Base-by-base conservation (phyloP, 2,329 filamentous ascomycete genomes). In the Microsporum canis region DNA sequence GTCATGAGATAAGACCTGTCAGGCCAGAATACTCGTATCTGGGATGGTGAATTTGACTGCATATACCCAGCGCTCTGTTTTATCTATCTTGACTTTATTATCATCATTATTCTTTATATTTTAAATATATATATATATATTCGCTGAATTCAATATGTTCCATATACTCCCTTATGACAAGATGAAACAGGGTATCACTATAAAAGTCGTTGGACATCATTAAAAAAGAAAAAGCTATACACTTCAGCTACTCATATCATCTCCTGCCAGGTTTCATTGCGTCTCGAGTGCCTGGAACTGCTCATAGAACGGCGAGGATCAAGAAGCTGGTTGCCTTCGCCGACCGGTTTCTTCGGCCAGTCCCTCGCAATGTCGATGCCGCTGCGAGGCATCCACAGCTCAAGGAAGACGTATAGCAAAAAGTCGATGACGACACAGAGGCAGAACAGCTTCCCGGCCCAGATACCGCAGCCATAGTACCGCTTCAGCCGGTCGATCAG, bases 391-490 rank as follows among this genome's bases (percentile, higher is more conserved):
- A 88, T 91, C 77, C 85, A 88, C 74, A 95, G 84, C 73, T 99
- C 94, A 59, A 96, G 79, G 57, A 95, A 84, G 56, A 96, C 80
- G 68, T 91, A 96, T 59, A 99, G 82, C 57, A 99, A 76, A 69
- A 96, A 99, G 74, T 99, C 94, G 58, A 99, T 87, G 61, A 97
- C 85, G 8, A 91, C 91, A 65, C 92, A 96, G 1, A 99, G 79
- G 69, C 94, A 96, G 70, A 99, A 99, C 6, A 99, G 79, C 75
- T 99, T 99, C 39, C 94, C 94, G 0, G 94, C 94, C 94, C 94
- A 99, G 57, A 97, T 92, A 38, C 94, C 94, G 71, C 95, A 99
- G 6, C 94, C 94, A 70, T 96, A 99, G 74, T 99, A 99, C 62
- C 94, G 80, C 76, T 99, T 99, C 23, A 99, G 77, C 23, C 94